A percentile compares a stretch with the other conserved stretches of the same genome.
Conservation (phyloP, 2,329 filamentous ascomycete species). For the Aspergillus sp. region DNA sequence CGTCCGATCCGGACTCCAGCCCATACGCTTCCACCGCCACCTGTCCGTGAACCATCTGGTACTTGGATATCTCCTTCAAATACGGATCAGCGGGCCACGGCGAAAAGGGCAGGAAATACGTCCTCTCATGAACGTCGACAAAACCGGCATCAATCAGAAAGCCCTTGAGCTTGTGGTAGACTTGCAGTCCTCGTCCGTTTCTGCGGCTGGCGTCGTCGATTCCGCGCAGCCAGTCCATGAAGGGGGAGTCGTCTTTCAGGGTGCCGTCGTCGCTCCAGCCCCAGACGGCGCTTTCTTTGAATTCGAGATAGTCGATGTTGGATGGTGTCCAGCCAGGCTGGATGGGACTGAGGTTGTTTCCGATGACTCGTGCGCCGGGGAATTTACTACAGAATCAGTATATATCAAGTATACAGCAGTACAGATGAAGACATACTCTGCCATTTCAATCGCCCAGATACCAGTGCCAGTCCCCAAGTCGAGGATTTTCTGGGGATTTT, state of each 20-base stretch:
- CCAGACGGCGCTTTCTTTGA: constrained; percentile 21
- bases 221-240: constrained; percentile 18
- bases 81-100: constrained; percentile 23
- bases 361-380: too few species aligned
- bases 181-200: constrained; percentile 18
- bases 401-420: too few species aligned
- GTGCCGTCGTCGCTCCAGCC: constrained; percentile 16
- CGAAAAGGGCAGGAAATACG: constrained; percentile 24
- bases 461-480: constrained; percentile 41
- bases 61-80: constrained; percentile 35
- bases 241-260: constrained; percentile 4
- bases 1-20: too few species aligned
- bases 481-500: constrained; percentile 25
- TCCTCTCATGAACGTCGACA: constrained; percentile 22
- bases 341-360: too few species aligned
- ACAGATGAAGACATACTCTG: too few species aligned
- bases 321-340: constrained; percentile 11
- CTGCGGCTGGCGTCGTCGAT: constrained; percentile 19
- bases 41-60: too few species aligned
- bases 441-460: constrained; percentile 32
- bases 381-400: too few species aligned
- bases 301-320: constrained; percentile 25
- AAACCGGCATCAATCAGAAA: constrained; percentile 22
- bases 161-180: constrained; percentile 20
- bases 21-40: too few species aligned